Conservation (phyloP, 2,329 filamentous ascomycete species). For the Parastagonospora nodorum region DNA sequence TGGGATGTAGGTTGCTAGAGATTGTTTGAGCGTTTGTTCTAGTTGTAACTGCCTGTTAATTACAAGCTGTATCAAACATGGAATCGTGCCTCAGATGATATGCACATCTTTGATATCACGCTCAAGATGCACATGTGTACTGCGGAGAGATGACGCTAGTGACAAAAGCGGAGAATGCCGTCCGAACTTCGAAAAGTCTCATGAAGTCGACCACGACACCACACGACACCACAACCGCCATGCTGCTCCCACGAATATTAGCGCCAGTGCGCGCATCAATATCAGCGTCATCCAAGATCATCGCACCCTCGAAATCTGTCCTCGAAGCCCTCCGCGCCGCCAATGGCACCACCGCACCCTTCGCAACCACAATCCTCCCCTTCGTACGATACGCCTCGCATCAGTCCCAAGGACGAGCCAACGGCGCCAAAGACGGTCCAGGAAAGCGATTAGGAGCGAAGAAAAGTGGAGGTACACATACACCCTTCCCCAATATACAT, state of each 20-base stretch:
- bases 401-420: conserved; percentile 69
- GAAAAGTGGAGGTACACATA: conserved; percentile 75
- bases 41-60: neutral
- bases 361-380: conserved; percentile 49
- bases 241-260: conserved; percentile 48
- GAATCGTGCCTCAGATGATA: too few species aligned
- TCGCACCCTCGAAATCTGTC: conserved; percentile 33
- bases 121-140: too few species aligned
- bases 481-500: neutral
- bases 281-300: conserved; percentile 22
- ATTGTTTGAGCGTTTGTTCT: neutral
- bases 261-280: conserved; percentile 43
- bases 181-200: conserved; percentile 34
- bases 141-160: conserved; percentile 3
- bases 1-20: neutral
- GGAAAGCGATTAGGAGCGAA: conserved; percentile 94
- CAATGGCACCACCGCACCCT: conserved; percentile 37
- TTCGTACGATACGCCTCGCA: conserved; percentile 67
- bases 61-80: conserved; percentile 8
- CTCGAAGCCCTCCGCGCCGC: conserved; percentile 38
- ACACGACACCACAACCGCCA: conserved; percentile 33
- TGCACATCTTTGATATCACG: neutral
- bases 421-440: conserved; percentile 70
- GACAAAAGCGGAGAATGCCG: conserved; percentile 5
- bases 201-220: conserved; percentile 7